These are phyloP conservation scores for Sclerotinia subarctica DNA, from an alignment of 2,329 filamentous ascomycete species.

Conservation along the genomic window DNA sequence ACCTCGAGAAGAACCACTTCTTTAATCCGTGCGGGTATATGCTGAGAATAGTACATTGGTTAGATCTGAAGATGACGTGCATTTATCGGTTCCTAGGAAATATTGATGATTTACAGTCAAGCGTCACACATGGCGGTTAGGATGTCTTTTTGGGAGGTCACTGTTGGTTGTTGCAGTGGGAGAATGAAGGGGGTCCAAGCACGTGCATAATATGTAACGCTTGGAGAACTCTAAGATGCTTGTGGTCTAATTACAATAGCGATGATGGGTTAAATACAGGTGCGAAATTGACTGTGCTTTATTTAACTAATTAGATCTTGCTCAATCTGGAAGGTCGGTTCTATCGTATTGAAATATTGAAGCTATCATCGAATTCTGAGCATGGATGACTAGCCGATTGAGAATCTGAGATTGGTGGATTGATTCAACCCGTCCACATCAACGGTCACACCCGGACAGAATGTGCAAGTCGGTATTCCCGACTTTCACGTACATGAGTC, in stretches of 20 bases:
- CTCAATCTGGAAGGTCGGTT: constrained; percentile 2
- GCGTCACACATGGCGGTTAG: constrained; percentile 10
- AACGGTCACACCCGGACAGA: constrained; percentile 11
- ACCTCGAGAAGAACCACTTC: neutral
- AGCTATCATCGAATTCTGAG: neutral
- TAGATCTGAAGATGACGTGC: constrained; percentile 4
- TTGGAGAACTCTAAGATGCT: neutral
- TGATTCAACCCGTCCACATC: neutral
- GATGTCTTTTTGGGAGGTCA: neutral
- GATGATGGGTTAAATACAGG: neutral
- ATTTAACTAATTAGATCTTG: neutral
- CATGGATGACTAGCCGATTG: neutral
- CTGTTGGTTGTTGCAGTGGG: neutral
- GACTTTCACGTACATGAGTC: neutral
- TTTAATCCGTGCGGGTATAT: constrained; percentile 12
- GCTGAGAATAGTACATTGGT: constrained; percentile 11
- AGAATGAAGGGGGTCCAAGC: neutral
- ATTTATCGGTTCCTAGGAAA: neutral
- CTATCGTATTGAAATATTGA: neutral
- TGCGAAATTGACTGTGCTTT: neutral
- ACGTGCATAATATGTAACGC: constrained; percentile 11
- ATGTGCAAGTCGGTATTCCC: constrained; percentile 5
- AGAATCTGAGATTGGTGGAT: neutral
- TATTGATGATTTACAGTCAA: neutral
- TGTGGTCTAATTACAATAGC: neutral